Evolutionary conservation across 768 basidiomycete species (phyloP).

Genomic region (Phaeotremella skinneri): DNA sequence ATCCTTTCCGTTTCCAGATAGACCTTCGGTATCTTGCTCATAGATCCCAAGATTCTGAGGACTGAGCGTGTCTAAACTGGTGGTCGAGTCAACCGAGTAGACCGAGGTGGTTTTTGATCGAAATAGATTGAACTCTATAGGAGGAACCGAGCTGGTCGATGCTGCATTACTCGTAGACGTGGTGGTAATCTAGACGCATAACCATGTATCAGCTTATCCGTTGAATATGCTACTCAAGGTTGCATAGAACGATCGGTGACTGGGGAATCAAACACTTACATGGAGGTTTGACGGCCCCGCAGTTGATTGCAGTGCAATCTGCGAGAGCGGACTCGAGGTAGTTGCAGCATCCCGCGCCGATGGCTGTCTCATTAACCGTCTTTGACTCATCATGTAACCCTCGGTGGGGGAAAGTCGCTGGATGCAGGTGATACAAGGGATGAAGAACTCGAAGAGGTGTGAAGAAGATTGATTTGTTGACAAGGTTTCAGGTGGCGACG

Average conservation of each 20-base stretch:
- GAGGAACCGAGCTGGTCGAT: slow-evolving; percentile 8
- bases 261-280: neutral
- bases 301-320: neutral
- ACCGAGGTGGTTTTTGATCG: slow-evolving; percentile 24
- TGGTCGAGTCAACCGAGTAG: slow-evolving; percentile 32
- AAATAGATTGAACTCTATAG: slow-evolving; percentile 30
- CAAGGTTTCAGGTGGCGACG: neutral
- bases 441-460: too few species aligned
- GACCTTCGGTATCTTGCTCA: slow-evolving; percentile 1
- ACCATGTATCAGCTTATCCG: too few species aligned
- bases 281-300: neutral
- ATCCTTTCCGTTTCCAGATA: slow-evolving; percentile 7
- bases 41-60: neutral
- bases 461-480: slow-evolving; percentile 1
- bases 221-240: too few species aligned
- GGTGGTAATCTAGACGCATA: neutral
- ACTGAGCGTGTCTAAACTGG: slow-evolving; percentile 6
- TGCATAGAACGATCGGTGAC: too few species aligned
- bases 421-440: neutral
- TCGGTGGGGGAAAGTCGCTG: neutral
- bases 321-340: neutral
- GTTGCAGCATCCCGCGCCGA: neutral
- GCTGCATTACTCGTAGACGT: neutral
- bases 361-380: neutral
- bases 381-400: neutral